Conservation (phyloP, 495 filamentous ascomycete genomes). For the Aspergillus steynii region DNA sequence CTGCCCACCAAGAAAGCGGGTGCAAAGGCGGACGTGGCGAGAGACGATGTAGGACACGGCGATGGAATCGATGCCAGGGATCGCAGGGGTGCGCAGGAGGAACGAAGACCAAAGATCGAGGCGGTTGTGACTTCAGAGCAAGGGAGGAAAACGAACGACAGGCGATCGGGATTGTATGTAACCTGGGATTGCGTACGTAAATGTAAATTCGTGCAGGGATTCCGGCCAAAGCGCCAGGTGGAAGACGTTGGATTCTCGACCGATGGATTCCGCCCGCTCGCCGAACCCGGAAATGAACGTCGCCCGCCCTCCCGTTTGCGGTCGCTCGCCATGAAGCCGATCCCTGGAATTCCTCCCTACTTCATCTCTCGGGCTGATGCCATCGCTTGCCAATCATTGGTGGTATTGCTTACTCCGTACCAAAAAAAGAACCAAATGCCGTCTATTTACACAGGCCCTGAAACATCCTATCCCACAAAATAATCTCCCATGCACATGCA, state of each 20-base stretch:
- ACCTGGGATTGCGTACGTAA: background rate
- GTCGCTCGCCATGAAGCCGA: background rate
- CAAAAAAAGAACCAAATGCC: conserved; percentile 1
- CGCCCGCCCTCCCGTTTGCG: conserved; percentile 1
- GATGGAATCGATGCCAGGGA: background rate
- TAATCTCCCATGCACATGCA: background rate
- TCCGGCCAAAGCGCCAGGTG: background rate
- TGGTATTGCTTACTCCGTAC: background rate
- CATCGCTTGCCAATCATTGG: background rate
- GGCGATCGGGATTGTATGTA: background rate
- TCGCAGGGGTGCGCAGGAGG: background rate
- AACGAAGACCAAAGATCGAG: background rate
- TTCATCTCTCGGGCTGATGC: background rate
- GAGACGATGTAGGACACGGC: background rate
- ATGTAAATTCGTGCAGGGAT: background rate
- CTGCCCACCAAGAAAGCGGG: conserved; percentile 1
- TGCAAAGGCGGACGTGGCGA: background rate
- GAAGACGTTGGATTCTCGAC: background rate
- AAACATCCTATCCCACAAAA: background rate
- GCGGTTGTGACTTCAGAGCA: background rate
- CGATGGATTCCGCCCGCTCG: background rate
- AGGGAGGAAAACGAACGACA: background rate
- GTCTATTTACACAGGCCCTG: background rate
- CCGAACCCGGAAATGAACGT: conserved; percentile 1
- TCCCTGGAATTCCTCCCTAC: background rate